These are phyloP conservation scores for Cryptococcus maquisensis DNA, from an alignment of 1,284 basidiomycete genomes.

Conservation along the genomic window DNA sequence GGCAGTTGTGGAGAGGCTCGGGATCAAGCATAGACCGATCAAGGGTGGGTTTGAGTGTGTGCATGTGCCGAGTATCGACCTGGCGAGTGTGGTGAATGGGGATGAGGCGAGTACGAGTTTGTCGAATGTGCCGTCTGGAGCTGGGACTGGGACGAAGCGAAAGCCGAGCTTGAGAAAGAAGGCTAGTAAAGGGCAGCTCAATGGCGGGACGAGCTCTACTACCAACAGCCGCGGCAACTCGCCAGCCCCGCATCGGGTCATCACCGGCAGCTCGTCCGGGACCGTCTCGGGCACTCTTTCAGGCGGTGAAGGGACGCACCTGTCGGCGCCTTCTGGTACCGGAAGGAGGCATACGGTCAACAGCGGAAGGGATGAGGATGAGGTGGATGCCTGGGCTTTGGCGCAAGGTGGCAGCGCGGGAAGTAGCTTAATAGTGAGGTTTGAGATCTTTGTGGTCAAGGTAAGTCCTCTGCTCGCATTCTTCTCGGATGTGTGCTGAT, in stretches of 20 bases:
- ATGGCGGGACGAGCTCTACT: constrained; percentile 5
- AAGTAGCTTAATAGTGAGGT: constrained; percentile 74
- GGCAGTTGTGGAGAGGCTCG: constrained; percentile 84
- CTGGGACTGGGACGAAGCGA: constrained; percentile 8
- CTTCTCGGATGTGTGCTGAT: background rate
- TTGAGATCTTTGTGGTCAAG: constrained; percentile 93
- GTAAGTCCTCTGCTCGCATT: constrained; percentile 52
- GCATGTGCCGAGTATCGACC: constrained; percentile 86
- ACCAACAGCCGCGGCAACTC: constrained; percentile 4
- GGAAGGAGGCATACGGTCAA: background rate
- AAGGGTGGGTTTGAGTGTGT: constrained; percentile 93
- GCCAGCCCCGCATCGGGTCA: constrained; percentile 4
- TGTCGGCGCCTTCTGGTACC: background rate
- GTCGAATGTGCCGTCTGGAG: constrained; percentile 8
- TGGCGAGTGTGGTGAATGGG: constrained; percentile 61
- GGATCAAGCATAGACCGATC: constrained; percentile 87
- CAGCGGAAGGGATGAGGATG: constrained; percentile 52
- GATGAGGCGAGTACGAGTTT: constrained; percentile 36
- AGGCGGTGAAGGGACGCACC: constrained; percentile 10
- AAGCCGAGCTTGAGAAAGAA: constrained; percentile 23
- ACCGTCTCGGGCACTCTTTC: constrained; percentile 17
- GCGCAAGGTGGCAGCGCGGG: constrained; percentile 52
- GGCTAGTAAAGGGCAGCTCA: constrained; percentile 12
- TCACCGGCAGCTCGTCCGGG: constrained; percentile 14
- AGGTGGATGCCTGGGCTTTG: constrained; percentile 64